These are phyloP conservation scores for Trichaptum fuscoviolaceum DNA, from an alignment of 768 basidiomycete species.

Conservation along the genomic window DNA sequence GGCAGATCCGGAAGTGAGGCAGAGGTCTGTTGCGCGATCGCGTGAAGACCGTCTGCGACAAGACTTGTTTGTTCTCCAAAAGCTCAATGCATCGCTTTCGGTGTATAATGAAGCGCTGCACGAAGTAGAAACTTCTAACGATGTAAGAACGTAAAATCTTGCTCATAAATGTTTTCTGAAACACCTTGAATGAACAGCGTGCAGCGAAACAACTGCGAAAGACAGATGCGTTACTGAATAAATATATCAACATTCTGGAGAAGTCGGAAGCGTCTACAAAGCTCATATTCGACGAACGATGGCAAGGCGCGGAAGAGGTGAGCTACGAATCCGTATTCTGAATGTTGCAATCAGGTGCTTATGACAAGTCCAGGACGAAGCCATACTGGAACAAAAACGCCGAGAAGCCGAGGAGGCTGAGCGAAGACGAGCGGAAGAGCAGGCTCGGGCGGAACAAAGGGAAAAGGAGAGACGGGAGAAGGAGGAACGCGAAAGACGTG, in stretches of 20 bases:
- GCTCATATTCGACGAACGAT: conserved; percentile 71
- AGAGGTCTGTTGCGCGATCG: conserved; percentile 26
- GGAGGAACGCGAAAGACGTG: conserved; percentile 42
- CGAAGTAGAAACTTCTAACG: conserved; percentile 61
- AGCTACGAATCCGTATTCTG: conserved; percentile 20
- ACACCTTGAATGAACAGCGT: conserved; percentile 37
- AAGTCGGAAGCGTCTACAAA: conserved; percentile 65
- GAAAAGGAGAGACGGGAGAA: conserved; percentile 46
- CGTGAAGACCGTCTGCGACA: conserved; percentile 72
- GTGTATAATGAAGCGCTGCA: conserved; percentile 62
- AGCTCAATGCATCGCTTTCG: conserved; percentile 66
- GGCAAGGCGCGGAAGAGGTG: conserved; percentile 71
- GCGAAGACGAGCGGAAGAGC: conserved; percentile 30
- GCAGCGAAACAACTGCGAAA: conserved; percentile 62
- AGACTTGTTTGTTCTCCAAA: conserved; percentile 67
- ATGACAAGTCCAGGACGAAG: conserved; percentile 49
- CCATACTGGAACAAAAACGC: conserved; percentile 41
- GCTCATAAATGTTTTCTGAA: neutral
- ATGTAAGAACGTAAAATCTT: conserved; percentile 31
- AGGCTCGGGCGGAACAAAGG: conserved; percentile 21
- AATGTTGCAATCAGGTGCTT: neutral
- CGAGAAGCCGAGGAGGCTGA: conserved; percentile 44
- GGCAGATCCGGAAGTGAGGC: conserved; percentile 11
- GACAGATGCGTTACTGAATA: conserved; percentile 69
- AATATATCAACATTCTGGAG: conserved; percentile 64